A percentile compares a stretch with the other conserved stretches of the same genome.
Evolutionary conservation across 441 rosid species (phyloP).

Genomic region (Populus hybrid): DNA sequence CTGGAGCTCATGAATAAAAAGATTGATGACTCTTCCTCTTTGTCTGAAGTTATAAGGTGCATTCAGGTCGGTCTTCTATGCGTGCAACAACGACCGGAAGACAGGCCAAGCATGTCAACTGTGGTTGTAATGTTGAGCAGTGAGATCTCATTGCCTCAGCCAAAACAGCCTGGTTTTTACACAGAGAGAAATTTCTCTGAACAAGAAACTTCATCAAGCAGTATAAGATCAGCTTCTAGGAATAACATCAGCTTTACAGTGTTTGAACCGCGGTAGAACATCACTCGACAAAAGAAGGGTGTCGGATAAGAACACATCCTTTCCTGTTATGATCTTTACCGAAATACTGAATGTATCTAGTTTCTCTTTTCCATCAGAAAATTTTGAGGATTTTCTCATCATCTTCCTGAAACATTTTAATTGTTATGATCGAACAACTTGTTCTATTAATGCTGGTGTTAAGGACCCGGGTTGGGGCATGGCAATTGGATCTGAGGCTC

Average conservation of each 20-base stretch:
- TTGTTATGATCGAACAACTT: neutral
- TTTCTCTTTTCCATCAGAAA: neutral
- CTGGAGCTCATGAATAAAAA: conserved; percentile 9
- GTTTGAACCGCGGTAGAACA: conserved; percentile 46
- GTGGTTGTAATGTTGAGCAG: conserved; percentile 54
- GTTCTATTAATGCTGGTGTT: neutral
- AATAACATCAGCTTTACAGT: conserved; percentile 59
- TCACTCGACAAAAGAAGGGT: neutral
- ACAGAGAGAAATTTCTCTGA: conserved; percentile 28
- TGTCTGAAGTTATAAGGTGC: conserved; percentile 42
- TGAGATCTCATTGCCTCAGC: conserved; percentile 34
- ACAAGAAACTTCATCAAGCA: conserved; percentile 54
- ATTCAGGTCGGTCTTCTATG: conserved; percentile 60
- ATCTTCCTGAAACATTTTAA: neutral
- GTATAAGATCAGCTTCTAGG: conserved; percentile 39
- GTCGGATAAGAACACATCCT: neutral
- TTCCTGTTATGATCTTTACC: neutral
- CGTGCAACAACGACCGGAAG: conserved; percentile 47
- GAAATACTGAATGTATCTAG: neutral
- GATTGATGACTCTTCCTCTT: conserved; percentile 14
- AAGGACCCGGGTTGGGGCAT: neutral
- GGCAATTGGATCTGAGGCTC: neutral
- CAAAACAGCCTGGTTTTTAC: conserved; percentile 31
- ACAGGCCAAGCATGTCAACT: conserved; percentile 52
- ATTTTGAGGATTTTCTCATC: neutral